These are phyloP conservation scores for Trichosporon asahii DNA, from an alignment of 1,284 basidiomycete genomes.

Conservation along the genomic window DNA sequence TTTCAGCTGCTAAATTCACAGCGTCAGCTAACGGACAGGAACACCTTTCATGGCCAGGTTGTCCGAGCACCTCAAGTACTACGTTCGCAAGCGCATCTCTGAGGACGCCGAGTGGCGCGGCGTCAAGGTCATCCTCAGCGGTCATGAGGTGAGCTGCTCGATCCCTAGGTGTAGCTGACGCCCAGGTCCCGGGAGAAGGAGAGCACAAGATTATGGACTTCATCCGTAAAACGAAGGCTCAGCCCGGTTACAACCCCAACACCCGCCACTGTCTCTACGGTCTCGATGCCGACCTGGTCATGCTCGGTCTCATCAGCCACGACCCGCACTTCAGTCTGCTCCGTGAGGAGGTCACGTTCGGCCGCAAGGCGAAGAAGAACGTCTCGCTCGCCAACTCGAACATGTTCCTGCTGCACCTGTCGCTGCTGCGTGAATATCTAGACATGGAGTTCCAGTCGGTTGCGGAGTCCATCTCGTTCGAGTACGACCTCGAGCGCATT, in stretches of 20 bases:
- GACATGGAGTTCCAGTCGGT: constrained; percentile 79
- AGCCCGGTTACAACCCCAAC: constrained; percentile 71
- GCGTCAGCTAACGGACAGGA: constrained; percentile 55
- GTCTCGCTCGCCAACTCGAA: constrained; percentile 77
- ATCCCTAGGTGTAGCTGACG: constrained; percentile 14
- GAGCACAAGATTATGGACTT: constrained; percentile 99
- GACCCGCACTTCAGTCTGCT: constrained; percentile 98
- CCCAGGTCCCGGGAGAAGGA: constrained; percentile 81
- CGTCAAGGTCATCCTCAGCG: constrained; percentile 89
- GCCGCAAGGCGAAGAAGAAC: constrained; percentile 69
- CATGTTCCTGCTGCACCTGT: constrained; percentile 93
- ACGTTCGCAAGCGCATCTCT: constrained; percentile 92
- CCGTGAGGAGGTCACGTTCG: constrained; percentile 97
- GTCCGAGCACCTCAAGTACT: constrained; percentile 89
- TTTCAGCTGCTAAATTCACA: constrained; percentile 12
- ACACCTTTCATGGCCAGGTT: constrained; percentile 92
- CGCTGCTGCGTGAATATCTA: constrained; percentile 92
- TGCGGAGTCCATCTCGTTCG: constrained; percentile 61
- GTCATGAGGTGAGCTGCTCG: constrained; percentile 70
- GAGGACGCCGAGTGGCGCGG: constrained; percentile 93
- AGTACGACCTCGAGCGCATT: constrained; percentile 81
- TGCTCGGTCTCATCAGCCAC: constrained; percentile 94
- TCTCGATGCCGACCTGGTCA: constrained; percentile 96
- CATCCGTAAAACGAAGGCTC: constrained; percentile 88
- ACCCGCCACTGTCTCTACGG: constrained; percentile 92